A percentile compares a stretch with the other conserved stretches of the same genome.
Evolutionary conservation across 257 asterid genomes (phyloP).

Genomic region (Nicotiana otophora): DNA sequence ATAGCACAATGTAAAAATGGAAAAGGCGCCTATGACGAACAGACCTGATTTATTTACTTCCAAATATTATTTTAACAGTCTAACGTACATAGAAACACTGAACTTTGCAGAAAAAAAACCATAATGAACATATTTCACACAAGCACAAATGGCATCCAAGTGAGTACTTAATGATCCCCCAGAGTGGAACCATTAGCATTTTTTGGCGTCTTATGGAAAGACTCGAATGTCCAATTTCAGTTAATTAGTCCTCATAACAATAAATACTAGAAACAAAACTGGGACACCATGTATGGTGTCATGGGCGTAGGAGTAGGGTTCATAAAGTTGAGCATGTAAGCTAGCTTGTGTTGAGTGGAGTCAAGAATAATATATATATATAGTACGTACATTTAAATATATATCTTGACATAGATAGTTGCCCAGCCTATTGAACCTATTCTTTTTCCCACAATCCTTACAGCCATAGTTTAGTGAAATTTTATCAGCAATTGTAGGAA

Average conservation of each 20-base stretch:
- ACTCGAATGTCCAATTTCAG: not conserved
- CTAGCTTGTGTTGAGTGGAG: not conserved
- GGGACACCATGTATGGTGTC: not conserved
- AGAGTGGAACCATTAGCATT: not conserved
- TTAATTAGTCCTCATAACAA: not conserved
- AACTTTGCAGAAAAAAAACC: not conserved
- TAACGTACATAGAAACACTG: not conserved
- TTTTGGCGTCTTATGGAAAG: not conserved
- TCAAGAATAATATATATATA: not conserved
- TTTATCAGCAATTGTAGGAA: not conserved
- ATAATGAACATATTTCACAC: too few species aligned
- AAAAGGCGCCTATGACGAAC: not conserved
- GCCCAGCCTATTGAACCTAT: not conserved
- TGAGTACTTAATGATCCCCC: not conserved
- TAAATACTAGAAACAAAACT: not conserved
- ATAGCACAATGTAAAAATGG: not conserved
- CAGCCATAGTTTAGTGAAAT: not conserved
- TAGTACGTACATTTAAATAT: not conserved
- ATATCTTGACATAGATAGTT: not conserved
- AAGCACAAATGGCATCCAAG: not conserved
- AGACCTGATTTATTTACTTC: not conserved
- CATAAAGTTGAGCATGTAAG: not conserved
- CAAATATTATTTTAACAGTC: not conserved
- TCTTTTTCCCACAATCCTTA: not conserved
- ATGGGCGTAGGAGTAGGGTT: not conserved